Evolutionary conservation across 2,329 filamentous ascomycete species (phyloP).

Genomic region (Sporothrix variecibatus): DNA sequence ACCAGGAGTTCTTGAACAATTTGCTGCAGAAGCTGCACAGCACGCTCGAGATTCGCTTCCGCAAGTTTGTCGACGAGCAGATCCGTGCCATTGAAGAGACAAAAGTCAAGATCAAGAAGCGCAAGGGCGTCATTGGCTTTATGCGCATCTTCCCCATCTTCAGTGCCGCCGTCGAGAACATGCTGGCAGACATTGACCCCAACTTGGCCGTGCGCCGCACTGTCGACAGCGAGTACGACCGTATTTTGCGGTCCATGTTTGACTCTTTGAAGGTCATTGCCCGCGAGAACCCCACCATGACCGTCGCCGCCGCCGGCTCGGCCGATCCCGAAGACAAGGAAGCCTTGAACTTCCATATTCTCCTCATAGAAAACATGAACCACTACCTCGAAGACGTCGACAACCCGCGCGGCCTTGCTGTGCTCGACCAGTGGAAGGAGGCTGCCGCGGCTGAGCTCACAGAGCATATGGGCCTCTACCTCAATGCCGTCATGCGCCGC

Average conservation of each 20-base stretch:
- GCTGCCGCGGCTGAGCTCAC: conserved; percentile 75
- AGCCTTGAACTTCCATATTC: conserved; percentile 93
- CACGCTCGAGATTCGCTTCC: conserved; percentile 73
- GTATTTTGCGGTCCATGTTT: conserved; percentile 93
- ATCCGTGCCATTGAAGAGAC: conserved; percentile 95
- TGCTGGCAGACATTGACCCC: conserved; percentile 63
- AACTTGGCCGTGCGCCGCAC: conserved; percentile 68
- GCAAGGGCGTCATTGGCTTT: conserved; percentile 93
- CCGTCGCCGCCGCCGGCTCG: conserved; percentile 37
- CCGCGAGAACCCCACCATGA: conserved; percentile 57
- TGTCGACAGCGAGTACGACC: conserved; percentile 84
- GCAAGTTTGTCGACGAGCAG: conserved; percentile 90
- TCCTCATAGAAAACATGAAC: conserved; percentile 98
- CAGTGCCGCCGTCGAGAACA: conserved; percentile 78
- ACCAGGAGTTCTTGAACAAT: conserved; percentile 84
- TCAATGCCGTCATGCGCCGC: conserved; percentile 82
- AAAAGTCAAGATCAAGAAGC: conserved; percentile 98
- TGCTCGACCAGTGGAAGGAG: conserved; percentile 80
- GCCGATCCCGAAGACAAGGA: conserved; percentile 84
- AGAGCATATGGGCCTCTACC: conserved; percentile 86
- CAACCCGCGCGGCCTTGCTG: conserved; percentile 65
- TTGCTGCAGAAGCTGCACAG: conserved; percentile 78
- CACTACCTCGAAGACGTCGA: conserved; percentile 94
- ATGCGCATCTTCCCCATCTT: conserved; percentile 92
- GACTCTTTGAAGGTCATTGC: conserved; percentile 96